Evolutionary conservation across 352 stramenopile genomes (phyloP).

Genomic region (Thraustotheca clavata): DNA sequence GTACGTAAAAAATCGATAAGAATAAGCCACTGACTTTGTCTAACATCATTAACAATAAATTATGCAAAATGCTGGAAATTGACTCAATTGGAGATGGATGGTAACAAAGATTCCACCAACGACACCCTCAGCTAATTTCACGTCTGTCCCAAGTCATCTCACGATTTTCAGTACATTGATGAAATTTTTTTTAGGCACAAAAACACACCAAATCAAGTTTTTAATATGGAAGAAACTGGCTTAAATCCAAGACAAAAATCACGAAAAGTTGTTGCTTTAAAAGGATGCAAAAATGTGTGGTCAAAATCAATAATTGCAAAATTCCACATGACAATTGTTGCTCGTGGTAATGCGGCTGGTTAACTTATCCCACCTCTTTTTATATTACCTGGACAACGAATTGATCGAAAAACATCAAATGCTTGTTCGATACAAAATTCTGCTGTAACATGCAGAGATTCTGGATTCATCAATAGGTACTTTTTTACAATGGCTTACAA

Average conservation of each 20-base stretch:
- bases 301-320: not conserved
- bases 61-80: not conserved
- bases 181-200: not conserved
- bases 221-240: not conserved
- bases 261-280: not conserved
- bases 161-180: not conserved
- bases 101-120: not conserved
- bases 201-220: not conserved
- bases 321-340: slow-evolving; percentile 9
- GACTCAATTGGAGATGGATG: not conserved
- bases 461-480: slow-evolving; percentile 7
- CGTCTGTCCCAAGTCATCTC: slow-evolving; percentile 2
- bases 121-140: not conserved
- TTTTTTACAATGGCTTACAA: not conserved
- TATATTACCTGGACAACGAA: not conserved
- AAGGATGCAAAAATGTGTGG: not conserved
- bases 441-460: not conserved
- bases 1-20: too few species aligned
- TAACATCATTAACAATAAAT: too few species aligned
- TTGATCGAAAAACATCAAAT: not conserved
- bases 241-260: not conserved
- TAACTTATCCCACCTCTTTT: not conserved
- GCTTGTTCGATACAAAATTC: not conserved
- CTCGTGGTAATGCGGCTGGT: not conserved
- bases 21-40: too few species aligned